A percentile compares a stretch with the other conserved stretches of the same genome.
Evolutionary conservation across 768 basidiomycete species (phyloP).

Genomic region (Termitomyces sp.): DNA sequence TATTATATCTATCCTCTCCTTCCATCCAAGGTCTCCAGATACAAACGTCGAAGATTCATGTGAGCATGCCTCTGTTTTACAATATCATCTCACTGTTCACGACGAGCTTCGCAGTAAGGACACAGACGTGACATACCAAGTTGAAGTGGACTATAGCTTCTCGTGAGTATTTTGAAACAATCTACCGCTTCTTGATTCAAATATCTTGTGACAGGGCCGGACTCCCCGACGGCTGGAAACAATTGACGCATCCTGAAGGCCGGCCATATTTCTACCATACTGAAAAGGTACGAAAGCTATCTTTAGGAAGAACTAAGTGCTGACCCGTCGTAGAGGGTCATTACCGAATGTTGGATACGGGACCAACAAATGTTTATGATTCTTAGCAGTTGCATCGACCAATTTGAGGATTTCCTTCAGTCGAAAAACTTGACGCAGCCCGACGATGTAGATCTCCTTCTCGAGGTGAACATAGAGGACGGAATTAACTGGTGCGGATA

Average conservation of each 20-base stretch:
- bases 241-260: constrained; percentile 7
- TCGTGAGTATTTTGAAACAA: not conserved
- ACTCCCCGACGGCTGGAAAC: constrained; percentile 5
- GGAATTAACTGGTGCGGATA: constrained; percentile 7
- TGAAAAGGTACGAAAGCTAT: not conserved
- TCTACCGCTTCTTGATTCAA: not conserved
- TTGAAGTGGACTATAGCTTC: not conserved
- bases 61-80: not conserved
- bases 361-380: not conserved
- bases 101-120: not conserved
- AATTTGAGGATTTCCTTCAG: constrained; percentile 1
- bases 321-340: not conserved
- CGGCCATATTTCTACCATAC: constrained; percentile 12
- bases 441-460: constrained; percentile 1
- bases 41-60: constrained; percentile 8
- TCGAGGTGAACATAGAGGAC: not conserved
- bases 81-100: no score
- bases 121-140: not conserved
- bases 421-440: constrained; percentile 4
- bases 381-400: not conserved
- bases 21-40: constrained; percentile 5
- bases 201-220: not conserved
- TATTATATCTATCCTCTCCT: constrained; percentile 1
- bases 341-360: constrained; percentile 10
- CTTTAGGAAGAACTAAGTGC: not conserved